These are phyloP conservation scores for Exophiala viscosa DNA, from an alignment of 2,329 filamentous ascomycete species.

Conservation along the genomic window DNA sequence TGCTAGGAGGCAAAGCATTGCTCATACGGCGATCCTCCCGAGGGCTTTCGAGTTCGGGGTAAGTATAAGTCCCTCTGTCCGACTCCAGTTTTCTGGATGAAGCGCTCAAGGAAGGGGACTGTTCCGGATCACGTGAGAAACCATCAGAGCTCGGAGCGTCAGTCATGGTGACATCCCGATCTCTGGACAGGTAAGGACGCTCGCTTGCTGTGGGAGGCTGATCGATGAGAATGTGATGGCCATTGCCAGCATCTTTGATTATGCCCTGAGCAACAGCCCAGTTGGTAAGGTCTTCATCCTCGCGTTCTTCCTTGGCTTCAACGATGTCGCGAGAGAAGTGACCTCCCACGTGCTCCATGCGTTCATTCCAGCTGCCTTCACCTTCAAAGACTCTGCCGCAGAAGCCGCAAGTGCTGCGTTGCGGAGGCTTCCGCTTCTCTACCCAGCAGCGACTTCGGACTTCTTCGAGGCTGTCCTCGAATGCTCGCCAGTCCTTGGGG, in stretches of 20 bases:
- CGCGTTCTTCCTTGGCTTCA: slow-evolving; percentile 42
- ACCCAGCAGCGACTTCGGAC: slow-evolving; percentile 59
- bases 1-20: slow-evolving; percentile 17
- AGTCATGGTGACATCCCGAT: slow-evolving; percentile 26
- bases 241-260: slow-evolving; percentile 27
- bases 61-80: slow-evolving; percentile 14
- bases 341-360: slow-evolving; percentile 82
- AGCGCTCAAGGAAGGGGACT: slow-evolving; percentile 21
- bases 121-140: slow-evolving; percentile 19
- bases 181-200: slow-evolving; percentile 19
- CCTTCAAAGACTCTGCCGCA: slow-evolving; percentile 65
- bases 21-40: slow-evolving; percentile 20
- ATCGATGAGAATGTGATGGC: slow-evolving; percentile 27
- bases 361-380: slow-evolving; percentile 66
- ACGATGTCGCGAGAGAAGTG: slow-evolving; percentile 61
- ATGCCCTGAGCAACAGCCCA: slow-evolving; percentile 40
- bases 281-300: slow-evolving; percentile 42
- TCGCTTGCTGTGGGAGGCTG: slow-evolving; percentile 25
- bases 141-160: slow-evolving; percentile 24
- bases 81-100: slow-evolving; percentile 18
- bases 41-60: slow-evolving; percentile 20
- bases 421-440: slow-evolving; percentile 60
- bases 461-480: slow-evolving; percentile 54
- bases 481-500: slow-evolving; percentile 30
- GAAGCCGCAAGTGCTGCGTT: slow-evolving; percentile 56